Evolutionary conservation across 345 rosid species (phyloP), one percentile per base, ranked within the genome.

Genomic region (Kandelia obovata): DNA sequence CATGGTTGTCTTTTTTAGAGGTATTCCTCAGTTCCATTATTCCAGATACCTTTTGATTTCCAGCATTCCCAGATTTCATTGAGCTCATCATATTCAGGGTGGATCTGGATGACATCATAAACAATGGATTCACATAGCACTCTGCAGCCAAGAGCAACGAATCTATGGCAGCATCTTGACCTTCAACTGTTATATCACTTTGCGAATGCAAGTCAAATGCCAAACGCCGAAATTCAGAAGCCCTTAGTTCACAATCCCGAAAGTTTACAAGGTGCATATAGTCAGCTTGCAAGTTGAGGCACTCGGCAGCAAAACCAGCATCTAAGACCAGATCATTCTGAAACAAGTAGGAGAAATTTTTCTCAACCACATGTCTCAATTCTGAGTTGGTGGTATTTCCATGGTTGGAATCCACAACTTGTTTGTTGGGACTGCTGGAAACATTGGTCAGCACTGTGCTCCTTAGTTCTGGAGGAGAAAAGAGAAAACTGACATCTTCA

Each of bases 101-200:
- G 71, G 82, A 74, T 65, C 70, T 75, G 64, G 77, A 80, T 31
- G 91, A 85, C 55, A 71, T 77, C 85, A 88, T 75, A 71, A 90
- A 90, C 75, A 82, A 90, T 1, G 96, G 94, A 75, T 88, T 90
- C 73, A 90, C 84, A 69, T 90, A 87, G 77, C 96, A 90, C 82
- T 90, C 96, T 57, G 94, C 96, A 49, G 96, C 94, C 81, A 87
- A 77, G 65, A 90, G 90, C 78, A 90, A 80, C 70, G 96, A 93
- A 84, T 90, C 94, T 21, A 90, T 75, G 67, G 92, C 85, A 73
- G 92, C 96, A 82, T 88, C 84, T 76, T 90, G 96, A 73, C 88
- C 82, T 81, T 88, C 94, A 67, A 65, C 53, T 30, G 92, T 76
- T 66, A 77, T 76, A 47, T 84, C 88, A 81, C 65, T 67, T 70